Conservation (phyloP, 768 basidiomycete genomes). For the Gelatoporia subvermispora region DNA sequence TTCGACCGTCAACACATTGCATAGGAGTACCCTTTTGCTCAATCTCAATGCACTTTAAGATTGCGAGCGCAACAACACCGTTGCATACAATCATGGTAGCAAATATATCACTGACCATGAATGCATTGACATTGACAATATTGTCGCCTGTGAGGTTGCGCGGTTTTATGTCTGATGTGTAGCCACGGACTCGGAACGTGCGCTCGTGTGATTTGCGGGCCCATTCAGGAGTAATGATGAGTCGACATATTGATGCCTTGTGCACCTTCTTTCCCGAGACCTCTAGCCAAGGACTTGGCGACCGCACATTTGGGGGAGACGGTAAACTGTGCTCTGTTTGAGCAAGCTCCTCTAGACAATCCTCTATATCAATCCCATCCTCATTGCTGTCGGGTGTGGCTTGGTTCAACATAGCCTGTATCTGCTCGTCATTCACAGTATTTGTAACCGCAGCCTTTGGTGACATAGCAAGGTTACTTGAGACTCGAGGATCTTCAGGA, state of each 20-base stretch:
- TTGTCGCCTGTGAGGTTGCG: background rate
- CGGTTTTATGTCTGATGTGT: constrained; percentile 1
- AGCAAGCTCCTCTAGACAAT: background rate
- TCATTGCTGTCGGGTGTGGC: too few species aligned
- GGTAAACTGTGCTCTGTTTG: background rate
- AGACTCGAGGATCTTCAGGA: too few species aligned
- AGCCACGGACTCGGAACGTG: constrained; percentile 6
- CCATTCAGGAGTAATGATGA: constrained; percentile 9
- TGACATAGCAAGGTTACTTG: too few species aligned
- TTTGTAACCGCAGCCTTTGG: too few species aligned
- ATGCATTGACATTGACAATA: constrained; percentile 1
- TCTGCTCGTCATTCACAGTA: too few species aligned
- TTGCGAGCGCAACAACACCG: background rate
- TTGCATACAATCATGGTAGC: constrained; percentile 6
- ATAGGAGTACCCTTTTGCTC: constrained; percentile 2
- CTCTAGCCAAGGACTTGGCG: background rate
- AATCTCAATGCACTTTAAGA: constrained; percentile 7
- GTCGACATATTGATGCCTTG: constrained; percentile 9
- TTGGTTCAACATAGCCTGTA: too few species aligned
- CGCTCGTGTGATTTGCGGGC: constrained; percentile 11
- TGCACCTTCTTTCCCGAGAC: constrained; percentile 6
- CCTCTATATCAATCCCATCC: constrained; percentile 4
- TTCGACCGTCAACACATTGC: background rate
- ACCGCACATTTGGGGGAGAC: background rate
- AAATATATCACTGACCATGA: constrained; percentile 10